phyloP scores from a whole-genome alignment of 2,329 filamentous ascomycete genomes.

The Sclerotinia sclerotiorum region DNA sequence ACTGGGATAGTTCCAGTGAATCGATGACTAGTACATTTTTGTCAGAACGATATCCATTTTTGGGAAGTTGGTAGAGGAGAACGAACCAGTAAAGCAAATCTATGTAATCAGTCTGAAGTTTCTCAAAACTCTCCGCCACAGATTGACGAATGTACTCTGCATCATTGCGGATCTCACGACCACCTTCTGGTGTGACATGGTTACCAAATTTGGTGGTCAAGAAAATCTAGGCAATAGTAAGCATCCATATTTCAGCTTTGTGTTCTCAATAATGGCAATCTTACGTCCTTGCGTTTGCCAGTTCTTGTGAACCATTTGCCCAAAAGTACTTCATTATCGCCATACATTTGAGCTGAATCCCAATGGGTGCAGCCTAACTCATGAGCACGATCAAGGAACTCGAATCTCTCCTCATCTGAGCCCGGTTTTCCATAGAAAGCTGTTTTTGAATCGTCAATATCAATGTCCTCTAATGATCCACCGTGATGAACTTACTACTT shows the following conservation, averaged over 20 bases:
- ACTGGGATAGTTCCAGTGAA: constrained; percentile 43
- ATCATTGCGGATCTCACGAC: constrained; percentile 19
- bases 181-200: constrained; percentile 21
- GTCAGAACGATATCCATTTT: background rate
- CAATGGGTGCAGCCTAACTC: constrained; percentile 42
- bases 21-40: constrained; percentile 38
- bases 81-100: constrained; percentile 24
- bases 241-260: constrained; percentile 43
- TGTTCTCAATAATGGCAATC: constrained; percentile 10
- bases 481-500: constrained; percentile 12
- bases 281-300: constrained; percentile 28
- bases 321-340: constrained; percentile 48
- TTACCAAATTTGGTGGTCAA: constrained; percentile 43
- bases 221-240: constrained; percentile 42
- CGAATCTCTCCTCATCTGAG: constrained; percentile 41
- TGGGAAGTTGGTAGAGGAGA: background rate
- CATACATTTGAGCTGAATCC: constrained; percentile 38
- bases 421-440: constrained; percentile 38
- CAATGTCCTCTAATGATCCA: background rate
- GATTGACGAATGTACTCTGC: constrained; percentile 24
- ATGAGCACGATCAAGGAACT: constrained; percentile 43
- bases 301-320: constrained; percentile 48
- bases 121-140: constrained; percentile 23
- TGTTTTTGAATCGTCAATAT: background rate
- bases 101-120: constrained; percentile 24